A percentile compares a stretch with the other conserved stretches of the same genome.
Evolutionary conservation across 768 basidiomycete genomes (phyloP).

Genomic region (Suillus brevipes): DNA sequence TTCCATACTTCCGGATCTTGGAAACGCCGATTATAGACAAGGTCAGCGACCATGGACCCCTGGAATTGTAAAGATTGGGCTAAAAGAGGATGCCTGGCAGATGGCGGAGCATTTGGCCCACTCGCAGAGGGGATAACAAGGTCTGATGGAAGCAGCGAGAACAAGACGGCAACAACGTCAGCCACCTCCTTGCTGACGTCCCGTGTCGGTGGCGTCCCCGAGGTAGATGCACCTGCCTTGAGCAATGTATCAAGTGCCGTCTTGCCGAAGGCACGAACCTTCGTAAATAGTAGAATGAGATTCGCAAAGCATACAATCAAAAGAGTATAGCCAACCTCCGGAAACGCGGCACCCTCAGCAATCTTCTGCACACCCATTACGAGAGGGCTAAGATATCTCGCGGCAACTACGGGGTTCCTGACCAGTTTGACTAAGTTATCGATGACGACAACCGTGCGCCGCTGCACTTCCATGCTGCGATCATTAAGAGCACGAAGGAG

Average conservation of each 20-base stretch:
- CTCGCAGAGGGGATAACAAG: conserved; percentile 40
- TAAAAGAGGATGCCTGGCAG: conserved; percentile 57
- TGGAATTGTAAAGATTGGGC: conserved; percentile 66
- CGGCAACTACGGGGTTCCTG: conserved; percentile 86
- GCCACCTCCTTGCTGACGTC: conserved; percentile 66
- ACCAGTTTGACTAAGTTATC: conserved; percentile 98
- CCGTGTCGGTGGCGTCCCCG: conserved; percentile 68
- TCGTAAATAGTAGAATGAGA: conserved; percentile 13
- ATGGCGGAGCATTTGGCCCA: conserved; percentile 51
- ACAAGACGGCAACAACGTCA: conserved; percentile 54
- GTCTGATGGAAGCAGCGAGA: conserved; percentile 57
- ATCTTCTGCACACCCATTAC: conserved; percentile 92
- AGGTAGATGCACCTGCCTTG: conserved; percentile 81
- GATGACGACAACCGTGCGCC: conserved; percentile 90
- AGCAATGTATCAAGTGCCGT: conserved; percentile 77
- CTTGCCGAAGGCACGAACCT: conserved; percentile 92
- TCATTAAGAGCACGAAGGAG: conserved; percentile 90
- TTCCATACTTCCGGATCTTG: conserved; percentile 58
- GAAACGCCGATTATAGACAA: conserved; percentile 62
- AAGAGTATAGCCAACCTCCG: conserved; percentile 59
- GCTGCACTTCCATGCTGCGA: conserved; percentile 94
- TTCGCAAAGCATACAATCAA: conserved; percentile 9
- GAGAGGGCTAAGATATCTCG: conserved; percentile 81
- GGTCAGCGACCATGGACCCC: conserved; percentile 73
- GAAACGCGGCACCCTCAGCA: conserved; percentile 89